Evolutionary conservation across 1,139 yeast genomes (phyloP), one percentile per base, ranked within the genome.

Genomic region (Candida tetrigidarum): DNA sequence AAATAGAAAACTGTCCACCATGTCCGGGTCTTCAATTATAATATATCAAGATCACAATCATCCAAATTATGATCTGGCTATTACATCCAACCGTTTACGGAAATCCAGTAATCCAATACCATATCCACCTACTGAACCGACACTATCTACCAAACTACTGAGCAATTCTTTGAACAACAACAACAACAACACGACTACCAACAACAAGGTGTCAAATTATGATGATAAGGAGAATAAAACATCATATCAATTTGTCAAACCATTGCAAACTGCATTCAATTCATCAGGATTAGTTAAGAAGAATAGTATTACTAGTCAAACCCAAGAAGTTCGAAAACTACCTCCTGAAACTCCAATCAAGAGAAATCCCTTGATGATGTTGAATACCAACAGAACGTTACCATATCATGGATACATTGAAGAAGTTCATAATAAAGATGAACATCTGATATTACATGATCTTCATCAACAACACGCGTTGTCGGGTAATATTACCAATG

Each of bases 271-370:
- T 0, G 96, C 95, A 11, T 90, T 90, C 62, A 77, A 81, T 63
- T 81, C 93, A 4, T 71, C 87, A 0, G 96, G 96, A 0, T 69
- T 89, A 37, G 63, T 84, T 48, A 86, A 92, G 49, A 89, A 89
- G 66, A 83, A 80, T 50, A 78, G 83, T 44, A 64, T 82, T 19
- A 62, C 62, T 19, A 16, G 37, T 14, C 37, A 39, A 5, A 56
- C 53, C 30, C 43, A 43, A 16, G 49, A 47, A 51, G 59, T 69
- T 48, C 58, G 66, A 35, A 69, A 74, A 36, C 56, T 69, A 19
- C 78, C 78, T 44, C 96, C 96, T 0, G 96, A 89, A 53, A 89
- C 96, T 0, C 96, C 96, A 0, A 85, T 90, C 57, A 89, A 88
- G 58, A 79, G 78, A 56, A 75, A 73, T 48, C 78, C 90, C 67